A percentile compares a stretch with the other conserved stretches of the same genome.
phyloP scores from a whole-genome alignment of 2,329 filamentous ascomycete genomes.

The Fusarium nanum region DNA sequence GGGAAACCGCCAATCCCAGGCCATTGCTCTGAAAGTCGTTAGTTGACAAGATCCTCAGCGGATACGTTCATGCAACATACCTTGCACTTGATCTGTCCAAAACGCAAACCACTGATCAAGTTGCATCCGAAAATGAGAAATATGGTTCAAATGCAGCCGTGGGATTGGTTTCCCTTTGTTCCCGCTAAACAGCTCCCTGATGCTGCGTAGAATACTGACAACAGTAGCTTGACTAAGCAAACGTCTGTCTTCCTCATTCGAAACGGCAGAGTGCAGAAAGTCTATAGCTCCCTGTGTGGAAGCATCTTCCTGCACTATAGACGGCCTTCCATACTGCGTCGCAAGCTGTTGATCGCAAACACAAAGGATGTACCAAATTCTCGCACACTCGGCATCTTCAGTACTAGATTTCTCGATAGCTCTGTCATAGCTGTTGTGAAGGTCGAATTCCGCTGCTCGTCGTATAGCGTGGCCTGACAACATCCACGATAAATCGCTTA shows the following conservation, averaged over 20 bases:
- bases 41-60: background rate
- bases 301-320: constrained; percentile 68
- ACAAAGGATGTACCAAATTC: constrained; percentile 71
- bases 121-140: constrained; percentile 50
- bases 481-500: constrained; percentile 72
- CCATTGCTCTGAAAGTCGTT: constrained; percentile 50
- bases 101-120: constrained; percentile 55
- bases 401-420: constrained; percentile 54
- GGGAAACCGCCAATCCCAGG: constrained; percentile 54
- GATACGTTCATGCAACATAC: constrained; percentile 24
- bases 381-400: constrained; percentile 63
- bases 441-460: constrained; percentile 60
- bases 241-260: constrained; percentile 66
- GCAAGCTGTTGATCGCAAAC: constrained; percentile 72
- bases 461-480: constrained; percentile 66
- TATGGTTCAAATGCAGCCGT: constrained; percentile 63
- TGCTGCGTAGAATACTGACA: constrained; percentile 67
- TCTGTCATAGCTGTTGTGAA: constrained; percentile 57
- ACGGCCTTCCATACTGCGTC: constrained; percentile 69
- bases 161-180: constrained; percentile 66
- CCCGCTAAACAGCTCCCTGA: constrained; percentile 67
- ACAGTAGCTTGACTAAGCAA: constrained; percentile 69
- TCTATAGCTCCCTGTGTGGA: constrained; percentile 68
- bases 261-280: constrained; percentile 62
- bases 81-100: constrained; percentile 51